These are phyloP conservation scores for Larix kaempferi DNA, from an alignment of 75 land plant species.

Conservation along the genomic window DNA sequence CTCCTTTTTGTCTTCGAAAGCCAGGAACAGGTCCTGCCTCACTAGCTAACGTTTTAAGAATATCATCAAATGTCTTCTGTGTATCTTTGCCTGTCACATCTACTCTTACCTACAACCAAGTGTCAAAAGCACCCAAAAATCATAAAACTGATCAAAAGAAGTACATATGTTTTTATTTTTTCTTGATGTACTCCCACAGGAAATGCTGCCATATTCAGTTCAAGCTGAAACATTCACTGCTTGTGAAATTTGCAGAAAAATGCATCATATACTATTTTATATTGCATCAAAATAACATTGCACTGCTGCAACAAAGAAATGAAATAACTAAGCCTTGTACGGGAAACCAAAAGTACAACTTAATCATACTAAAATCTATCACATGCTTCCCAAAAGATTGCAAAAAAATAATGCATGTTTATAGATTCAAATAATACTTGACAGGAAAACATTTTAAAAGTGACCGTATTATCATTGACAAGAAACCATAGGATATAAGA, in stretches of 20 bases:
- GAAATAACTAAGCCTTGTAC: not conserved
- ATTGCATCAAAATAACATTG: not conserved
- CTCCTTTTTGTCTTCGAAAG: conserved; percentile 77
- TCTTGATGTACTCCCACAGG: not conserved
- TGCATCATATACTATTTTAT: not conserved
- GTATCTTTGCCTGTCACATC: conserved; percentile 55
- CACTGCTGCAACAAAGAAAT: not conserved
- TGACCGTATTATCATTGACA: not conserved
- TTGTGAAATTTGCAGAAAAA: not conserved
- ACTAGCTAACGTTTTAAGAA: conserved; percentile 52
- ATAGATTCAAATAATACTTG: not conserved
- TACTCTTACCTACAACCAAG: conserved; percentile 52
- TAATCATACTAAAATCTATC: not conserved
- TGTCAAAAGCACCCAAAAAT: not conserved
- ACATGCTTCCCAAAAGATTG: not conserved
- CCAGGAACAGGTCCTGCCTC: conserved; percentile 70
- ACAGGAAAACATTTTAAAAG: not conserved
- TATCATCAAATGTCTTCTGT: conserved; percentile 47
- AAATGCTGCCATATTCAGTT: not conserved
- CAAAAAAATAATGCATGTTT: not conserved
- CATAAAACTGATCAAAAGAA: not conserved
- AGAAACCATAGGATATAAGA: not conserved
- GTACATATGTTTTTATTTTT: not conserved
- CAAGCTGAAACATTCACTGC: too few species aligned
- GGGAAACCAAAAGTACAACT: not conserved